A percentile compares a stretch with the other conserved stretches of the same genome.
These are phyloP conservation scores for Salvia miltiorrhiza DNA, from an alignment of 257 asterid genomes.

Conservation along the genomic window DNA sequence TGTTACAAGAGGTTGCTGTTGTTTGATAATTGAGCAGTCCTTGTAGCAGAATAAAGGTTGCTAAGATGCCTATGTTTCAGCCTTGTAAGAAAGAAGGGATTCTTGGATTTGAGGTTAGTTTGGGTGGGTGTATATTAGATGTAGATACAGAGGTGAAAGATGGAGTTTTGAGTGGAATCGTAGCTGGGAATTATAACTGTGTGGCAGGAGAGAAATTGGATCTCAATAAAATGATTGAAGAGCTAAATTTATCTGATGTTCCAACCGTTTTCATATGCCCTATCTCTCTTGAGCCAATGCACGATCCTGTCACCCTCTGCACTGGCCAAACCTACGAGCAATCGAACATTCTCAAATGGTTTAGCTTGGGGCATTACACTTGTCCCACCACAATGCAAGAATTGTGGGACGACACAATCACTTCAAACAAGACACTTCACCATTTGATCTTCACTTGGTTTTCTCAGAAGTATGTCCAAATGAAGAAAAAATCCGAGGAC, in stretches of 20 bases:
- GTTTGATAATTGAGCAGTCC: background rate
- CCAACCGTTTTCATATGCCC: constrained; percentile 73
- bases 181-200: constrained; percentile 23
- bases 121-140: constrained; percentile 45
- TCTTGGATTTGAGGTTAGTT: constrained; percentile 40
- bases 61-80: constrained; percentile 57
- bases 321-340: constrained; percentile 82
- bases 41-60: background rate
- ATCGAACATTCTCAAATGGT: constrained; percentile 63
- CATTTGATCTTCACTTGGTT: constrained; percentile 70
- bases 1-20: constrained; percentile 15
- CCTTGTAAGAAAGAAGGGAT: constrained; percentile 38
- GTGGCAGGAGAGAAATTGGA: constrained; percentile 52
- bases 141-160: constrained; percentile 43
- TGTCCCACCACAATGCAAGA: constrained; percentile 82
- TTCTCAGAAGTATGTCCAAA: constrained; percentile 68
- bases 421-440: constrained; percentile 62
- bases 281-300: constrained; percentile 73
- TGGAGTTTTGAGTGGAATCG: constrained; percentile 43
- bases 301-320: constrained; percentile 81
- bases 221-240: constrained; percentile 69
- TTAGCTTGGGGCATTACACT: constrained; percentile 53
- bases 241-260: constrained; percentile 55
- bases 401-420: constrained; percentile 66
- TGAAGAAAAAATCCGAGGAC: constrained; percentile 75